Evolutionary conservation across 768 basidiomycete genomes (phyloP).

Genomic region (Polyporus arcularius): DNA sequence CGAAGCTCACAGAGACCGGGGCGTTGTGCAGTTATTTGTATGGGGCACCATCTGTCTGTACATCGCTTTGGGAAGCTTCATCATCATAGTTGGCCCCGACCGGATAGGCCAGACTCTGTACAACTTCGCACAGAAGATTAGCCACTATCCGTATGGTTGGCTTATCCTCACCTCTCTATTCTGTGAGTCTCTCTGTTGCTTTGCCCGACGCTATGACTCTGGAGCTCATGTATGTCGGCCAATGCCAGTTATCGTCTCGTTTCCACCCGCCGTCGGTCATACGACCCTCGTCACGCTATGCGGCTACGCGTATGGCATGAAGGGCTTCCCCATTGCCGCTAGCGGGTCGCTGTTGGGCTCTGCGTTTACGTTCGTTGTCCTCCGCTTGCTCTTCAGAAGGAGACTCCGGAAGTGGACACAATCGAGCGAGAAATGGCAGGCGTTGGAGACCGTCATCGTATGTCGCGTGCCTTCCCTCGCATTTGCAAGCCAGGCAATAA

Average conservation of each 20-base stretch:
- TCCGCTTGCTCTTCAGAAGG: constrained; percentile 59
- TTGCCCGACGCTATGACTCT: too few species aligned
- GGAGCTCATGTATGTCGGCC: neutral
- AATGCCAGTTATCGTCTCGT: constrained; percentile 46
- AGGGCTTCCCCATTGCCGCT: constrained; percentile 69
- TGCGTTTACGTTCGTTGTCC: constrained; percentile 55
- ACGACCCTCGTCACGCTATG: constrained; percentile 65
- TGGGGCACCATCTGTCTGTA: constrained; percentile 64
- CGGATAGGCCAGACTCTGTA: constrained; percentile 72
- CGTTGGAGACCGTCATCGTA: constrained; percentile 74
- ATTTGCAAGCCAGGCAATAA: neutral
- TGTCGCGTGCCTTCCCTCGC: constrained; percentile 26
- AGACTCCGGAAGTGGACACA: constrained; percentile 61
- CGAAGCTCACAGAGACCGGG: neutral
- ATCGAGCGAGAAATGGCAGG: constrained; percentile 73
- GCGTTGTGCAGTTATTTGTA: constrained; percentile 49
- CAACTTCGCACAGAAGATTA: constrained; percentile 63
- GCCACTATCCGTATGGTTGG: constrained; percentile 62
- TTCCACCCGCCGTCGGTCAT: constrained; percentile 68
- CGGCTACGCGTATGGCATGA: constrained; percentile 84
- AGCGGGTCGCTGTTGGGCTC: constrained; percentile 65
- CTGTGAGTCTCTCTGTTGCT: constrained; percentile 39
- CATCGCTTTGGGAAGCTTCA: constrained; percentile 37
- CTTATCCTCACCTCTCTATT: constrained; percentile 52
- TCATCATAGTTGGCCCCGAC: constrained; percentile 59